Percentiles rank a stretch among this genome's conserved stretches.
Conservation (phyloP, 2,329 filamentous ascomycete genomes). For the Trichoderma gracile region DNA sequence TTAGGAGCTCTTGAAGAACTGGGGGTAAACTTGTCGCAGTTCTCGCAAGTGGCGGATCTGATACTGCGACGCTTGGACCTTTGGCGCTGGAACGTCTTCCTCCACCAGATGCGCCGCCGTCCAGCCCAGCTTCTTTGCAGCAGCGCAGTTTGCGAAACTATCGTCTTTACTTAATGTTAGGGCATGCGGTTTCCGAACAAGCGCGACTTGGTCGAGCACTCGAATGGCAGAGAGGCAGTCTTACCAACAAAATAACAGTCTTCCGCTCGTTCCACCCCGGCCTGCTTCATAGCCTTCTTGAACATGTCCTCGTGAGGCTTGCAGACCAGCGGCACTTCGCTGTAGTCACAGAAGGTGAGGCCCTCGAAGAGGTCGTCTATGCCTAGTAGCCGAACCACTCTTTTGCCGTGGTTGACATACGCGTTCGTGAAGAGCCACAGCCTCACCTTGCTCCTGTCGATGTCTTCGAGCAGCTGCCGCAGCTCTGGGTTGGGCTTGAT, state of each 20-base stretch:
- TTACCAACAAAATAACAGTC: constrained; percentile 91
- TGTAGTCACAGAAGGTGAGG: constrained; percentile 93
- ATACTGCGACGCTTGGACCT: constrained; percentile 66
- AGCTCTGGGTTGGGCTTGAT: constrained; percentile 77
- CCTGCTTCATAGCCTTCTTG: constrained; percentile 83
- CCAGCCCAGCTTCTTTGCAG: constrained; percentile 81
- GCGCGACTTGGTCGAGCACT: too few species aligned
- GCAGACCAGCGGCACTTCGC: constrained; percentile 70
- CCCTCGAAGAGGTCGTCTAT: constrained; percentile 92
- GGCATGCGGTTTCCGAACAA: neutral
- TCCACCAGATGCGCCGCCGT: constrained; percentile 83
- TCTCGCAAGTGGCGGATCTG: constrained; percentile 77
- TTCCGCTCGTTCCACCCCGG: constrained; percentile 64
- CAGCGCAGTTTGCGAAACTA: constrained; percentile 77
- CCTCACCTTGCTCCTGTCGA: constrained; percentile 81
- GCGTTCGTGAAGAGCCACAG: constrained; percentile 97
- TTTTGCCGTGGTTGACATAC: constrained; percentile 81
- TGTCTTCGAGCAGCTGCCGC: constrained; percentile 73
- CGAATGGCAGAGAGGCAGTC: neutral
- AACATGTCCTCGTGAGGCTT: constrained; percentile 86
- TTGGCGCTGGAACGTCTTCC: constrained; percentile 64
- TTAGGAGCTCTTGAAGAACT: constrained; percentile 70
- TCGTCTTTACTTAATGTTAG: constrained; percentile 63
- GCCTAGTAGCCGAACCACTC: constrained; percentile 77
- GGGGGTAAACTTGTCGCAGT: constrained; percentile 73